Conservation (phyloP, 768 basidiomycete species). For the Pulveroboletus ravenelii region DNA sequence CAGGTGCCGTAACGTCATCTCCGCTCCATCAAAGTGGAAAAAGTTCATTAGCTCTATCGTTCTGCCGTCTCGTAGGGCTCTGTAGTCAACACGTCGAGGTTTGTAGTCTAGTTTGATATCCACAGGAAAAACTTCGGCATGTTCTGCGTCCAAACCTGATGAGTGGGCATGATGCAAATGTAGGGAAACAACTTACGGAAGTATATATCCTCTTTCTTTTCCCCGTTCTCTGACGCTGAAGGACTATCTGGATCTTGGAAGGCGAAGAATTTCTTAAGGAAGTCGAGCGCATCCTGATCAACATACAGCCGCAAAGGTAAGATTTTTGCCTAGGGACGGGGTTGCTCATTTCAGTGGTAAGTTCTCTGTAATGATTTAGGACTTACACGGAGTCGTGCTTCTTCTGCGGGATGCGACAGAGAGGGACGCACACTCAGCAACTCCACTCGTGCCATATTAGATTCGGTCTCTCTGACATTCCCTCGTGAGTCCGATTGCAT, state of each 20-base stretch:
- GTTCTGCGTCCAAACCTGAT: constrained; percentile 47
- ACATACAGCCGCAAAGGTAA: constrained; percentile 89
- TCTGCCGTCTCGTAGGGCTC: constrained; percentile 81
- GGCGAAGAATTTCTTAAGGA: constrained; percentile 93
- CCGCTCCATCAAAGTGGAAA: constrained; percentile 98
- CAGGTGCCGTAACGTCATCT: constrained; percentile 95
- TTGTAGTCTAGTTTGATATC: constrained; percentile 98
- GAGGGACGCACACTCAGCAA: constrained; percentile 71
- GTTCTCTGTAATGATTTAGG: not conserved
- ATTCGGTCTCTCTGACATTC: constrained; percentile 84
- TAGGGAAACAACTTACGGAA: constrained; percentile 52
- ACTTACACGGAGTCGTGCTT: constrained; percentile 63
- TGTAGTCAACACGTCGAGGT: constrained; percentile 92
- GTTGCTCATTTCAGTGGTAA: constrained; percentile 1
- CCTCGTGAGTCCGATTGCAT: constrained; percentile 82
- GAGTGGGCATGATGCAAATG: constrained; percentile 1
- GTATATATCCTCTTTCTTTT: constrained; percentile 49
- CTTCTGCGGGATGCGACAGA: constrained; percentile 61
- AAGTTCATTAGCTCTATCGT: constrained; percentile 99
- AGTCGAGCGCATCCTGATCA: constrained; percentile 98
- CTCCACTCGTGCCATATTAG: constrained; percentile 90
- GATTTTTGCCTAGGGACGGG: constrained; percentile 66
- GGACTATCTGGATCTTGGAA: constrained; percentile 63
- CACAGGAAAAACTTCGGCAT: constrained; percentile 92
- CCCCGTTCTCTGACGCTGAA: constrained; percentile 29